Conservation (phyloP, 208 protist species). For the Trichomonas vaginalis region DNA sequence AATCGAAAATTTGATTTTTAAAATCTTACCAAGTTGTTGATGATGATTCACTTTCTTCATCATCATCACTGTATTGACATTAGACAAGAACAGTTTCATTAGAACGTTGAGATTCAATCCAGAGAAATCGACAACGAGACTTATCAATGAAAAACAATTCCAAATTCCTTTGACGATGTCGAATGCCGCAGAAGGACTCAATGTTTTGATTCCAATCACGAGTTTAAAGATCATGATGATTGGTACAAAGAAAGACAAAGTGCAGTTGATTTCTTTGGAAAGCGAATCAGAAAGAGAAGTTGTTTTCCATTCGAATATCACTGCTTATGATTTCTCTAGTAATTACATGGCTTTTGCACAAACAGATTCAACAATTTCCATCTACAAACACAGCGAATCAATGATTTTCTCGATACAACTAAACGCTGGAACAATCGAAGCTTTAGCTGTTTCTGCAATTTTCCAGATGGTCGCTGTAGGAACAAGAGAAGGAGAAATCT, state of each 20-base stretch:
- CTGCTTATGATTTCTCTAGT: neutral
- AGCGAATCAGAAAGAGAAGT: neutral
- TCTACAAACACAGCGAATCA: neutral
- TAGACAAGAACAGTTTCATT: too few relatives aligned
- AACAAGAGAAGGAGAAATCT: neutral
- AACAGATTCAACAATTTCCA: neutral
- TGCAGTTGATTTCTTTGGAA: neutral
- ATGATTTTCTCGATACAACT: neutral
- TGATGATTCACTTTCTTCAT: too few relatives aligned
- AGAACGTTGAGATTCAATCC: too few relatives aligned
- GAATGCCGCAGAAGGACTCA: too few relatives aligned
- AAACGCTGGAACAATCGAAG: neutral
- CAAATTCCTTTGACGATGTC: too few relatives aligned
- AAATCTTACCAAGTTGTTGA: too few relatives aligned
- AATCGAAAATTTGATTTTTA: too few relatives aligned
- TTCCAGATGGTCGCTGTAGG: neutral
- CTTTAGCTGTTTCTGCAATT: neutral
- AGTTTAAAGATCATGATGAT: too few relatives aligned
- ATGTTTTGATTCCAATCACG: too few relatives aligned
- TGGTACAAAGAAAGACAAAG: neutral
- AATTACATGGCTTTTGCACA: neutral
- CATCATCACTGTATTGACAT: too few relatives aligned
- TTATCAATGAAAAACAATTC: too few relatives aligned
- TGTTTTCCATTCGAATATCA: neutral
- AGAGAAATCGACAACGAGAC: too few relatives aligned